Base-by-base conservation (phyloP, 1,284 basidiomycete species). In the Papiliotrema fonsecae region DNA sequence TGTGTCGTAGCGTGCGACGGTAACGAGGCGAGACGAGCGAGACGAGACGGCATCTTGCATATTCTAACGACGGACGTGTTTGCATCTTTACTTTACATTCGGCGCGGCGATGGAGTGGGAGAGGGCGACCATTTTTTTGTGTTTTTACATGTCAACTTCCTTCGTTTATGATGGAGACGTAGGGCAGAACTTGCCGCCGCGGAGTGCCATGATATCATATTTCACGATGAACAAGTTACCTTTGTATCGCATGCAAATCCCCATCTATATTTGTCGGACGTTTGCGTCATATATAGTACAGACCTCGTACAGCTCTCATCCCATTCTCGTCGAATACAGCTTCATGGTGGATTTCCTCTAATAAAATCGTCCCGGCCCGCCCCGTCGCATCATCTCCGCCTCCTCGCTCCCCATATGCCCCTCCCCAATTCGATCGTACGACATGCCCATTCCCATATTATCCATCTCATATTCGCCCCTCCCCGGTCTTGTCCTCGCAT, bases 301-400 rank as follows among this genome's bases (percentile, higher is more conserved):
- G n/a, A n/a, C n/a, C n/a, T n/a, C 19, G 9, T 38, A 38, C 36
- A 38, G 10, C 14, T 10, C 36, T 11, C 21, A 11, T 19, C 13
- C 18, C 13, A 14, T 10, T 38, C 9, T 11, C 36, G 9, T 38
- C 14, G 22, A 41, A 24, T 14, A 22, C 39, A 14, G 11, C 25
- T 6, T 7, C 39, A 13, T 13, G n/a, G n/a, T n/a, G n/a, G n/a
- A n/a, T 32, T 6, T 28, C 32, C 25, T 19, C 43, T 31, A 60
- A 43, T 54, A 57, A 26, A 52, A 51, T 2, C 52, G 49, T 30
- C 58, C 47, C 25, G 49, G 41, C 32, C 58, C 56, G 27, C 52
- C 49, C 24, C 58, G 44, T 38, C 54, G 42, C 55, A 59, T 58
- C 53, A 64, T 57, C 47, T 64, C 62, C 26, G 57, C 51, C 39